phyloP scores from a whole-genome alignment of 139 green algal genomes.

The Picocystis salinarum region DNA sequence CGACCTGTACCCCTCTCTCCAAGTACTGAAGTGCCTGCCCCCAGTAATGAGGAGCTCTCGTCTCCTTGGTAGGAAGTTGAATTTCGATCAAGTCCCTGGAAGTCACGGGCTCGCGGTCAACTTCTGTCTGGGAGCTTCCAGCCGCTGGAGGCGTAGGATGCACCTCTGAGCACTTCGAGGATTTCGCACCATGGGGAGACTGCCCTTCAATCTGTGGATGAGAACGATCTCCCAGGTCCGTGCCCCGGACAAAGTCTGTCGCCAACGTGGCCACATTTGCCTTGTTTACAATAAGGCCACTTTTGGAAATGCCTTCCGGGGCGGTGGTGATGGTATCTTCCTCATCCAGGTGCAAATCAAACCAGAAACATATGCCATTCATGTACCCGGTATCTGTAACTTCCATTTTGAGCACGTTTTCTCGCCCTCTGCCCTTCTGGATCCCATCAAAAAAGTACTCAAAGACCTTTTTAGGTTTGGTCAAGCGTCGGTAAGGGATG shows the following conservation, averaged over 20 bases:
- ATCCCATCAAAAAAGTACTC: conserved; percentile 36
- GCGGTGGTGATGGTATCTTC: conserved; percentile 31
- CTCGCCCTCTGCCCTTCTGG: conserved; percentile 8
- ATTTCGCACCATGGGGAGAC: too few relatives aligned
- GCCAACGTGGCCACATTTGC: too few relatives aligned
- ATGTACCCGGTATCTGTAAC: conserved; percentile 22
- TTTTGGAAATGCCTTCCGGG: not conserved
- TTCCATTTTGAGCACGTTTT: conserved; percentile 43
- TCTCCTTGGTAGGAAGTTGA: too few relatives aligned
- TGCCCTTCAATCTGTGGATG: too few relatives aligned
- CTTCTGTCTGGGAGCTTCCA: too few relatives aligned
- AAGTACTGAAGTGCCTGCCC: conserved; percentile 56
- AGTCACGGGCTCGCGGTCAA: too few relatives aligned
- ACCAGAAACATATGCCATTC: conserved; percentile 61
- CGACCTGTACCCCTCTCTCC: conserved; percentile 15
- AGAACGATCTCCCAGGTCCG: too few relatives aligned
- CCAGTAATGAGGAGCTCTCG: conserved; percentile 46
- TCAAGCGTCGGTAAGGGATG: conserved; percentile 36
- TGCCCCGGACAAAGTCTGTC: too few relatives aligned
- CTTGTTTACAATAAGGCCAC: too few relatives aligned
- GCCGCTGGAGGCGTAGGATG: too few relatives aligned
- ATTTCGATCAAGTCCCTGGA: too few relatives aligned
- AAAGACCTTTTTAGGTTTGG: conserved; percentile 26
- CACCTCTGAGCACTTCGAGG: too few relatives aligned
- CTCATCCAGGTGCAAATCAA: conserved; percentile 56